A percentile compares a stretch with the other conserved stretches of the same genome.
phyloP scores from a whole-genome alignment of 768 basidiomycete species.

The Holtermannia corniformis region DNA sequence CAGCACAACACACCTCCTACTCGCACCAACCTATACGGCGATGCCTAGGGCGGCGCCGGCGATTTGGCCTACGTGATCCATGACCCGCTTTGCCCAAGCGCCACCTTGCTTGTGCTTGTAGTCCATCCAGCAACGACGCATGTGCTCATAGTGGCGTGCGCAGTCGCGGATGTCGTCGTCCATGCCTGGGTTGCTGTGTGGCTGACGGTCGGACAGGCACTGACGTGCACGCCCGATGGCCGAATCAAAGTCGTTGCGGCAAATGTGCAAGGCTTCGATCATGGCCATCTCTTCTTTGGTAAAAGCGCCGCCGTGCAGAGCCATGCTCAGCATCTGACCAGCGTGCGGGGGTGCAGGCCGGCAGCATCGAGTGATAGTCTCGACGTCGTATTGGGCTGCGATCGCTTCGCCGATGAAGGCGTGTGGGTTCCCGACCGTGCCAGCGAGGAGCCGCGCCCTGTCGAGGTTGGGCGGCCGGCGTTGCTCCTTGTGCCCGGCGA shows the following conservation, averaged over 20 bases:
- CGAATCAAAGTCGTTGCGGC: constrained; percentile 1
- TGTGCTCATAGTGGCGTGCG: constrained; percentile 1
- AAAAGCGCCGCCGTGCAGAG: constrained; percentile 9
- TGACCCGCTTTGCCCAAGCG: not conserved
- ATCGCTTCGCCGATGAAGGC: constrained; percentile 5
- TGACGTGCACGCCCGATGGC: constrained; percentile 7
- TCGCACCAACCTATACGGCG: too few species aligned
- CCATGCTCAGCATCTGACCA: not conserved
- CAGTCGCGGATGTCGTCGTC: constrained; percentile 6
- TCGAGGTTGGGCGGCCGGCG: constrained; percentile 5
- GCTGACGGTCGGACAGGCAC: not conserved
- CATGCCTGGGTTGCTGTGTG: constrained; percentile 3
- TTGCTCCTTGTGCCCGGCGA: not conserved
- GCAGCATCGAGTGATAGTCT: constrained; percentile 5
- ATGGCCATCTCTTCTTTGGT: constrained; percentile 9
- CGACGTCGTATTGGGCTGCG: constrained; percentile 7
- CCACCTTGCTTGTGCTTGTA: constrained; percentile 1
- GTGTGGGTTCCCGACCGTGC: constrained; percentile 5
- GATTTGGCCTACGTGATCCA: constrained; percentile 1
- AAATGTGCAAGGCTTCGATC: constrained; percentile 1
- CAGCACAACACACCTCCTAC: too few species aligned
- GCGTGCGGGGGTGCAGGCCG: constrained; percentile 1
- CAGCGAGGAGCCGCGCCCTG: constrained; percentile 5
- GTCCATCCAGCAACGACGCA: constrained; percentile 4
- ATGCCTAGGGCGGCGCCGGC: constrained; percentile 6